Conservation (phyloP, 1,139 yeast genomes). For the Yamadazyma oceani region DNA sequence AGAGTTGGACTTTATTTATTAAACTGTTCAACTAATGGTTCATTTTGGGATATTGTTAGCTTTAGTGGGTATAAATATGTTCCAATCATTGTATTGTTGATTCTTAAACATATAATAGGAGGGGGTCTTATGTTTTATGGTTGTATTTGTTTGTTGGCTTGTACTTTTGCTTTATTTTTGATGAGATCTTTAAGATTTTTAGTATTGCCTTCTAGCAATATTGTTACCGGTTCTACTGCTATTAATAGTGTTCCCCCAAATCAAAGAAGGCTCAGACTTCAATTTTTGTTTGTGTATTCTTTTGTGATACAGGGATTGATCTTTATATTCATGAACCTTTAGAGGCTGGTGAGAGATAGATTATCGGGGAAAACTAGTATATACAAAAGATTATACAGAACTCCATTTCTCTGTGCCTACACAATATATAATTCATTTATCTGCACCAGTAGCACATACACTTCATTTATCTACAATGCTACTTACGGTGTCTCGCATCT, state of each 20-base stretch:
- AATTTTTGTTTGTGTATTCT: constrained; percentile 82
- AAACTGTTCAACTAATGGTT: constrained; percentile 53
- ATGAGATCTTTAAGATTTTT: constrained; percentile 83
- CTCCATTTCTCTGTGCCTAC: too few relatives aligned
- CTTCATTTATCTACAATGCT: too few relatives aligned
- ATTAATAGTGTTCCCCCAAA: constrained; percentile 59
- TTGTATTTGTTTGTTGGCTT: constrained; percentile 41
- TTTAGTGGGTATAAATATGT: constrained; percentile 96
- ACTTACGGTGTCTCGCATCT: too few relatives aligned
- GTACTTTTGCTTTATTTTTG: constrained; percentile 63
- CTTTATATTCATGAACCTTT: constrained; percentile 33
- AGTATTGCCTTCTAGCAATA: constrained; percentile 58
- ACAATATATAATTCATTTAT: too few relatives aligned
- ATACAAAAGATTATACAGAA: not conserved
- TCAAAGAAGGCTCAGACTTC: constrained; percentile 80
- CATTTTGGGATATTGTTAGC: constrained; percentile 79
- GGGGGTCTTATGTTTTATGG: constrained; percentile 38
- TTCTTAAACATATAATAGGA: constrained; percentile 45
- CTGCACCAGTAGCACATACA: too few relatives aligned
- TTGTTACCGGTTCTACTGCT: constrained; percentile 33
- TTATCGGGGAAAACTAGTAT: too few relatives aligned
- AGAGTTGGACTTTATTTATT: constrained; percentile 46
- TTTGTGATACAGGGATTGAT: constrained; percentile 71
- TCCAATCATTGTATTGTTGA: constrained; percentile 59
- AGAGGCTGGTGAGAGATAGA: constrained; percentile 1